Evolutionary conservation across 345 rosid species (phyloP), one percentile per base, ranked within the genome.

Genomic region (Murraya paniculata): DNA sequence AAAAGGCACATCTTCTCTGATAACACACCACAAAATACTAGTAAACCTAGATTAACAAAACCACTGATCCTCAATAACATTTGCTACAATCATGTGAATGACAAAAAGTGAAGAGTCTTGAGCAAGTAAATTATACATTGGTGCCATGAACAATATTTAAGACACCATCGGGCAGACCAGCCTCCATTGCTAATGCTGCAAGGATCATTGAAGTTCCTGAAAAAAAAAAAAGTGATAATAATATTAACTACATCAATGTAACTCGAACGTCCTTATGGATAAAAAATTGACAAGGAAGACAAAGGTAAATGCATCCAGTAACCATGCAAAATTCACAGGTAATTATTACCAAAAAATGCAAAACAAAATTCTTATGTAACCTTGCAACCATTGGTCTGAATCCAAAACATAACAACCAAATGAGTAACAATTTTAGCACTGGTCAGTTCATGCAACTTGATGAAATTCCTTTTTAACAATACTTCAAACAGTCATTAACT

Each of bases 131-230:
- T 66, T 74, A 70, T 83, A 85, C 88, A 79, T 73, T 66, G 69
- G 81, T 81, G 64, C 86, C 88, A 81, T 85, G 88, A 76, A 85
- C 75, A 75, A 85, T 83, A 83, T 80, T 85, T 78, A 85, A 76
- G 73, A 85, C 84, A 68, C 88, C 88, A 72, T 71, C 70, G 6
- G 88, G 88, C 66, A 85, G 73, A 33, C 88, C 88, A 72, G 88
- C 88, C 68, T 85, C 88, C 71, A 60, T 74, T 38, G 84, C 84
- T 59, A 85, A 66, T 18, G 77, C 86, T 25, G 82, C 86, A 81
- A 85, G 86, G 10, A 85, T 78, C 78, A 83, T 67, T 31, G 86
- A 81, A 62, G 75, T 82, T 35, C 86, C 88, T 83, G 86, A 53
- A 56, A 70, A 66, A 64, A 58, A 21, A 58, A 75, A 60, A 60